phyloP scores from a whole-genome alignment of 805 yeast genomes.

The Candida chauliodis region DNA sequence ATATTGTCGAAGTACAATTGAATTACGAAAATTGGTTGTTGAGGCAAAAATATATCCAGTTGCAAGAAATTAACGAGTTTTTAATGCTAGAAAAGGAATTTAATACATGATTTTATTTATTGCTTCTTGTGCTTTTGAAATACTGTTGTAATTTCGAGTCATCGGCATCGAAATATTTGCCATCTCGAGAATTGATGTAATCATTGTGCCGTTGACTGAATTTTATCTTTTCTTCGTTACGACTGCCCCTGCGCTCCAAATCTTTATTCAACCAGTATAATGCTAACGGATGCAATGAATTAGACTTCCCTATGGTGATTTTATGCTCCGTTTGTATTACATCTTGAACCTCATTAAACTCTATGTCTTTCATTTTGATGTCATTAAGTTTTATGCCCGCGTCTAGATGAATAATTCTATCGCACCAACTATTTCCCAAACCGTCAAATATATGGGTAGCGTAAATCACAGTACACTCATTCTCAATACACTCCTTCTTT shows the following conservation, averaged over 20 bases:
- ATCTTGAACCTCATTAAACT: constrained; percentile 15
- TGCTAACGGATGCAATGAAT: constrained; percentile 71
- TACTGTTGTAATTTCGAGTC: constrained; percentile 44
- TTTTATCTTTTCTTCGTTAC: constrained; percentile 42
- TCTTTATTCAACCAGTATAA: constrained; percentile 61
- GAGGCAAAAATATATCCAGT: constrained; percentile 18
- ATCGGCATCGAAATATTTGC: constrained; percentile 42
- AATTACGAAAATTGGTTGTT: constrained; percentile 32
- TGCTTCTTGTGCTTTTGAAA: constrained; percentile 48
- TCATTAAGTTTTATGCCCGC: constrained; percentile 53
- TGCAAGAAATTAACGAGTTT: constrained; percentile 24
- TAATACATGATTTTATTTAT: constrained; percentile 9
- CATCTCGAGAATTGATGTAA: constrained; percentile 45
- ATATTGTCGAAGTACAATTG: constrained; percentile 15
- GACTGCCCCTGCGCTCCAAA: constrained; percentile 50
- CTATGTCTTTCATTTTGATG: constrained; percentile 25
- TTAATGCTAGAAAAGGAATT: constrained; percentile 29
- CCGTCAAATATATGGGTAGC: constrained; percentile 98
- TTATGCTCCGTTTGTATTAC: constrained; percentile 12
- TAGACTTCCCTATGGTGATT: constrained; percentile 39
- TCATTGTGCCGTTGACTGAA: constrained; percentile 48
- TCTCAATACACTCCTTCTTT: constrained; percentile 62
- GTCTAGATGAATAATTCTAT: constrained; percentile 72
- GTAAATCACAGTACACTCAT: constrained; percentile 78
- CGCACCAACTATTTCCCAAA: constrained; percentile 78